These are phyloP conservation scores for Zymoseptoria pseudotritici DNA, from an alignment of 2,329 filamentous ascomycete genomes.

Conservation along the genomic window DNA sequence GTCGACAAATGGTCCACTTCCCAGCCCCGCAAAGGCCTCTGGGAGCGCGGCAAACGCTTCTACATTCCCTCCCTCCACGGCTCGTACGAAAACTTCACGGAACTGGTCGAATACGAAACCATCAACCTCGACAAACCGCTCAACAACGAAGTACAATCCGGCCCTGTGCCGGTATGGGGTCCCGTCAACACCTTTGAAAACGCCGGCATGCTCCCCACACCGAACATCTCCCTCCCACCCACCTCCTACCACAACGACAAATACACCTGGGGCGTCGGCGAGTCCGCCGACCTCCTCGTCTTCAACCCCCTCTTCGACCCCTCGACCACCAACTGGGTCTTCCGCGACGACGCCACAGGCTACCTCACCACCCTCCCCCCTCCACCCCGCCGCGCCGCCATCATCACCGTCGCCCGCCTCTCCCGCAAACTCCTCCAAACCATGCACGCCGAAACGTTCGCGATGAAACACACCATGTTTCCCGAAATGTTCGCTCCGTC, in stretches of 20 bases:
- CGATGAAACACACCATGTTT: constrained; percentile 63
- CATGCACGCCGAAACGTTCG: constrained; percentile 70
- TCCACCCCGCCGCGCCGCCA: constrained; percentile 66
- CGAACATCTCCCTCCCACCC: constrained; percentile 58
- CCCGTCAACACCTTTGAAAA: constrained; percentile 39
- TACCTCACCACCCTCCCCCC: constrained; percentile 50
- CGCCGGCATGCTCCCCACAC: constrained; percentile 47
- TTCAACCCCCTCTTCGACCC: constrained; percentile 76
- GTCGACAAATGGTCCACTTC: constrained; percentile 56
- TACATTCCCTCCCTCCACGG: constrained; percentile 65
- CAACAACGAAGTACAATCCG: constrained; percentile 45
- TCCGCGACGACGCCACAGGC: constrained; percentile 60
- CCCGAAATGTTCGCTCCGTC: constrained; percentile 75
- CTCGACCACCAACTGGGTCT: constrained; percentile 64
- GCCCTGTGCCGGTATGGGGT: constrained; percentile 59
- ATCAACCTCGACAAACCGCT: constrained; percentile 39
- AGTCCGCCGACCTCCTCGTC: constrained; percentile 66
- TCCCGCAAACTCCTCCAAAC: constrained; percentile 64
- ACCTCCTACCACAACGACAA: constrained; percentile 53
- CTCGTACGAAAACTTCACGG: constrained; percentile 60
- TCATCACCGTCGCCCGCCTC: constrained; percentile 67
- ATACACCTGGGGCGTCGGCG: constrained; percentile 68
- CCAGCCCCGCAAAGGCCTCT: constrained; percentile 64
- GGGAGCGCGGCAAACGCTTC: constrained; percentile 66
- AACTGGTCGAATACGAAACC: constrained; percentile 54